These are phyloP conservation scores for Xerocomellus dryophilus DNA, from an alignment of 768 basidiomycete genomes.

Conservation along the genomic window DNA sequence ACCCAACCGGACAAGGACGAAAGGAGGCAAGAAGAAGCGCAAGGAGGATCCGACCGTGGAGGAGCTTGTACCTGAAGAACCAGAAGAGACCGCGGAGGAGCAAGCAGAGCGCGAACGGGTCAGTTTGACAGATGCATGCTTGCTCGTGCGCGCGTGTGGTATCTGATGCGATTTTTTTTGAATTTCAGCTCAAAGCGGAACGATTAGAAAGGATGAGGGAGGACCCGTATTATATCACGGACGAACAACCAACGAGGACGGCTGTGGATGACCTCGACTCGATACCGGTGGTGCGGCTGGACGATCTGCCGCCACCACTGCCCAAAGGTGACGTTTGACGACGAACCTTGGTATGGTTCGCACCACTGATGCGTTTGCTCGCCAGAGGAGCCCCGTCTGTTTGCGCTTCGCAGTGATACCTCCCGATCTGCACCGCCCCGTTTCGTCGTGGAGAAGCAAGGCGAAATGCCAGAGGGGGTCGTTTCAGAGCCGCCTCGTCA, in stretches of 20 bases:
- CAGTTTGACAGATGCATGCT: conserved; percentile 16
- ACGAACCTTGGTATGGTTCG: neutral
- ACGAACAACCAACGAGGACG: conserved; percentile 46
- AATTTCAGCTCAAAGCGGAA: conserved; percentile 65
- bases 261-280: conserved; percentile 70
- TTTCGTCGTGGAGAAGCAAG: conserved; percentile 69
- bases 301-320: conserved; percentile 58
- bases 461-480: conserved; percentile 81
- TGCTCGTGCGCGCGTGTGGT: neutral
- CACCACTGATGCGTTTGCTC: conserved; percentile 30
- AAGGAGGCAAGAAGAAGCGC: conserved; percentile 47
- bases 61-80: conserved; percentile 41
- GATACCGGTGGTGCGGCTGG: conserved; percentile 86
- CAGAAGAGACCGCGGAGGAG: conserved; percentile 56
- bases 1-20: conserved; percentile 25
- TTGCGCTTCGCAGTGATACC: conserved; percentile 43
- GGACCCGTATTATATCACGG: conserved; percentile 90
- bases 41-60: conserved; percentile 22
- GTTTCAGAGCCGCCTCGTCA: conserved; percentile 17
- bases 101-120: conserved; percentile 62
- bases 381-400: conserved; percentile 38
- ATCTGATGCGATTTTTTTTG: conserved; percentile 7
- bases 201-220: conserved; percentile 72
- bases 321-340: conserved; percentile 27
- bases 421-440: conserved; percentile 42